Evolutionary conservation across 176 grass and related monocot species (phyloP).

Genomic region (Raddia distichophylla): DNA sequence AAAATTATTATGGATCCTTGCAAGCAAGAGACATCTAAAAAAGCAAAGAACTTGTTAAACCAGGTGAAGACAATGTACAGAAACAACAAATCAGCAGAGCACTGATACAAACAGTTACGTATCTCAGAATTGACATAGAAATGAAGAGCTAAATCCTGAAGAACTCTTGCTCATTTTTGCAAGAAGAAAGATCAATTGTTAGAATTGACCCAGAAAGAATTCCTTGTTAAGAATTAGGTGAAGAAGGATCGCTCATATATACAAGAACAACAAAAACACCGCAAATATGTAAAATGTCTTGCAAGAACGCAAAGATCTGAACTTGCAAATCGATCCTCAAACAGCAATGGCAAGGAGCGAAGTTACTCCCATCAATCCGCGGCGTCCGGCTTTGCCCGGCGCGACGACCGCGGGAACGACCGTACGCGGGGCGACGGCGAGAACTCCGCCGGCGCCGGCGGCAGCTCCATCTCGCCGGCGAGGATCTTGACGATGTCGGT

Average conservation of each 20-base stretch:
- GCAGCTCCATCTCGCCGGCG: conserved; percentile 82
- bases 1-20: neutral
- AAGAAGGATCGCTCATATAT: conserved; percentile 15
- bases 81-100: neutral
- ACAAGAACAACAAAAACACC: neutral
- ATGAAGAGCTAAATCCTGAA: conserved; percentile 1
- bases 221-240: neutral
- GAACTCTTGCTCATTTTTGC: neutral
- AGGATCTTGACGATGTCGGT: conserved; percentile 83
- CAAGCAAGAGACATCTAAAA: neutral
- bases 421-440: conserved; percentile 61
- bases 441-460: conserved; percentile 57
- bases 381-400: conserved; percentile 43
- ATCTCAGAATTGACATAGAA: neutral
- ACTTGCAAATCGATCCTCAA: neutral
- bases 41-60: conserved; percentile 13
- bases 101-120: neutral
- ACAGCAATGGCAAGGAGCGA: neutral
- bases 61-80: neutral
- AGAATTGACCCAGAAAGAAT: conserved; percentile 18
- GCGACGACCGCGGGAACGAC: conserved; percentile 51
- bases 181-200: conserved; percentile 16
- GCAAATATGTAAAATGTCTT: conserved; percentile 4
- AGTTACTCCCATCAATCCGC: conserved; percentile 30
- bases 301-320: conserved; percentile 2